Conservation (phyloP, 495 filamentous ascomycete genomes). For the Podospora didyma region DNA sequence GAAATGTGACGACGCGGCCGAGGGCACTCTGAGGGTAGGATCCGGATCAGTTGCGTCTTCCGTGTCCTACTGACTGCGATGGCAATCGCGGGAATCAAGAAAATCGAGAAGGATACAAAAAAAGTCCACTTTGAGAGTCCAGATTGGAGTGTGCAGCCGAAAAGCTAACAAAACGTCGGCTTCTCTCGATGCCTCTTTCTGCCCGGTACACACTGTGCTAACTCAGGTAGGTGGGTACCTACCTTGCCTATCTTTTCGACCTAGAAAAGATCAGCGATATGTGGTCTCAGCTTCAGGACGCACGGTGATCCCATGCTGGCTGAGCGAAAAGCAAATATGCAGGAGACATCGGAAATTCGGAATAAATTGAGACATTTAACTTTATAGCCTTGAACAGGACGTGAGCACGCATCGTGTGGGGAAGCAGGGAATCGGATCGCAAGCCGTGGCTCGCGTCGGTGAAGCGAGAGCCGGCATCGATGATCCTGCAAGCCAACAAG, state of each 20-base stretch:
- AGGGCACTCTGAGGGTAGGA: not conserved
- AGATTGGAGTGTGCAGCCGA: not conserved
- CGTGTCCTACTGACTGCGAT: not conserved
- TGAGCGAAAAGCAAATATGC: not conserved
- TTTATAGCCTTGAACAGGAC: not conserved
- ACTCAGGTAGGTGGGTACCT: too few species aligned
- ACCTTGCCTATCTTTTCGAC: too few species aligned
- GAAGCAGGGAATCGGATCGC: not conserved
- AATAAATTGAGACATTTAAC: slow-evolving; percentile 1
- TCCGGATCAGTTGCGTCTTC: not conserved
- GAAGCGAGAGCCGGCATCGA: not conserved
- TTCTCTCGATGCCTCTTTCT: too few species aligned
- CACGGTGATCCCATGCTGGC: not conserved
- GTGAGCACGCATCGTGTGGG: not conserved
- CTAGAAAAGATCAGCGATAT: not conserved
- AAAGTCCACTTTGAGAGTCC: not conserved
- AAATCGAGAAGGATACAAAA: not conserved
- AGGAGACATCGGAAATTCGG: not conserved
- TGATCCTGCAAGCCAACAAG: not conserved
- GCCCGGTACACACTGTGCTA: too few species aligned
- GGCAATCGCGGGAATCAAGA: not conserved
- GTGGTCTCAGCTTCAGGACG: not conserved
- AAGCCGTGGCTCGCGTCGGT: not conserved
- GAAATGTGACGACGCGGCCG: slow-evolving; percentile 6
- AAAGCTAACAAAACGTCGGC: not conserved